Percentiles rank a stretch among this genome's conserved stretches.
phyloP scores from a whole-genome alignment of 139 green algal species.

The Coelastrella sp. region DNA sequence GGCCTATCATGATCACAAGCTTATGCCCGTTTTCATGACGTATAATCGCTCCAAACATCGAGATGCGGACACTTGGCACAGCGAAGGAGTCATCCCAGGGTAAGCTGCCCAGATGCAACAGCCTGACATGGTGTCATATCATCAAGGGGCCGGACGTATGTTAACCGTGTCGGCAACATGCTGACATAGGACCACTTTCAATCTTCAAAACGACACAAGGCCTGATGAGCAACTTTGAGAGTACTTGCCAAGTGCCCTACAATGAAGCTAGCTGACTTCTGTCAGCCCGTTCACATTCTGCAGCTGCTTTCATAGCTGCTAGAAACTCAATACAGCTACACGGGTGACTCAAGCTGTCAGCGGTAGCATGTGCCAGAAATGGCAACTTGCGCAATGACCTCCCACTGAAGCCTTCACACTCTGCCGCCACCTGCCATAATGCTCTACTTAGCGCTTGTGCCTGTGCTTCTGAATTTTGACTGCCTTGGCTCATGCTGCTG shows the following conservation, averaged over 20 bases:
- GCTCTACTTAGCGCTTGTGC: constrained; percentile 41
- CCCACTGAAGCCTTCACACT: constrained; percentile 78
- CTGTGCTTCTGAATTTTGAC: constrained; percentile 10
- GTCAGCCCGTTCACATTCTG: constrained; percentile 24
- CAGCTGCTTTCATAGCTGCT: constrained; percentile 31
- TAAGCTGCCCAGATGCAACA: no score
- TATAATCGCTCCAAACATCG: no score
- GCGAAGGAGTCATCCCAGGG: no score
- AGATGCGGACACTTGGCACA: no score
- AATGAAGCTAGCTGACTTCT: constrained; percentile 7
- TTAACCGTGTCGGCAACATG: no score
- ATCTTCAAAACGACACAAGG: no score
- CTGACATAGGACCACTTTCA: no score
- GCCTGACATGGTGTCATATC: no score
- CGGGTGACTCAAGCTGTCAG: not conserved
- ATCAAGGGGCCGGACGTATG: no score
- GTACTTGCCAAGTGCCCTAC: not conserved
- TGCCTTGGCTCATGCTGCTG: constrained; percentile 8
- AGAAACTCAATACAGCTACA: constrained; percentile 40
- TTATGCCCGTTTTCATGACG: no score
- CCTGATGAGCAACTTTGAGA: no score
- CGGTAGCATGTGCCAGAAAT: constrained; percentile 80
- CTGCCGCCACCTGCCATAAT: constrained; percentile 60
- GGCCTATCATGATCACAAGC: no score
- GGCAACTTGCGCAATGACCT: constrained; percentile 84